These are phyloP conservation scores for Abrus pulchellus DNA, from an alignment of 306 rosid species.

Conservation along the genomic window DNA sequence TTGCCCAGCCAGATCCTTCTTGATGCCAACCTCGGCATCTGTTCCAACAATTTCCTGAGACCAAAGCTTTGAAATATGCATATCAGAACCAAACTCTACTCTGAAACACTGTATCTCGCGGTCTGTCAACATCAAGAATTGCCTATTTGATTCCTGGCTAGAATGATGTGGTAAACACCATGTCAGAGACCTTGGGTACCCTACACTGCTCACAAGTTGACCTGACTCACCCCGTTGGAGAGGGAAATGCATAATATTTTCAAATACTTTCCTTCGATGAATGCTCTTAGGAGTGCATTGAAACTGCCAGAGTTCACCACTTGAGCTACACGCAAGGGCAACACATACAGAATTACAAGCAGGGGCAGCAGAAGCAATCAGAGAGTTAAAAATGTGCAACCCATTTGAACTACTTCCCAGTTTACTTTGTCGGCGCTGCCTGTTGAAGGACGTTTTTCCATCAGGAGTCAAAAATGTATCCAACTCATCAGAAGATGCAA, in stretches of 20 bases:
- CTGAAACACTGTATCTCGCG: conserved; percentile 78
- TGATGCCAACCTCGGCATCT: conserved; percentile 84
- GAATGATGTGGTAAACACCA: conserved; percentile 73
- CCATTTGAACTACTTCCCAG: conserved; percentile 53
- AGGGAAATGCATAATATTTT: conserved; percentile 48
- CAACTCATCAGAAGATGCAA: conserved; percentile 70
- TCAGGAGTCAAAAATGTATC: conserved; percentile 52
- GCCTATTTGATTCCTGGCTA: conserved; percentile 53
- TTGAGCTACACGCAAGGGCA: conserved; percentile 83
- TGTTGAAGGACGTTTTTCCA: conserved; percentile 56
- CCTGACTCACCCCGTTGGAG: conserved; percentile 63
- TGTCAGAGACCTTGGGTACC: conserved; percentile 94
- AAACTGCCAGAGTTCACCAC: conserved; percentile 88
- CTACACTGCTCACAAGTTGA: conserved; percentile 58
- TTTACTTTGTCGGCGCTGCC: conserved; percentile 56
- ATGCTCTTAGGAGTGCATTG: conserved; percentile 75
- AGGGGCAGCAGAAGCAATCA: conserved; percentile 78
- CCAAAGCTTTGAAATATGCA: conserved; percentile 79
- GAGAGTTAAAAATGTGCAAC: conserved; percentile 64
- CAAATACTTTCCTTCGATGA: conserved; percentile 60
- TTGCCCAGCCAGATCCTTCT: conserved; percentile 96
- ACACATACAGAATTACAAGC: conserved; percentile 58
- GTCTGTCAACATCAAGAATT: conserved; percentile 83
- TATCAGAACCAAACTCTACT: conserved; percentile 63
- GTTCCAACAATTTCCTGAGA: conserved; percentile 87